Conservation (phyloP, 1,284 basidiomycete species). For the Papiliotrema nemorosa region DNA sequence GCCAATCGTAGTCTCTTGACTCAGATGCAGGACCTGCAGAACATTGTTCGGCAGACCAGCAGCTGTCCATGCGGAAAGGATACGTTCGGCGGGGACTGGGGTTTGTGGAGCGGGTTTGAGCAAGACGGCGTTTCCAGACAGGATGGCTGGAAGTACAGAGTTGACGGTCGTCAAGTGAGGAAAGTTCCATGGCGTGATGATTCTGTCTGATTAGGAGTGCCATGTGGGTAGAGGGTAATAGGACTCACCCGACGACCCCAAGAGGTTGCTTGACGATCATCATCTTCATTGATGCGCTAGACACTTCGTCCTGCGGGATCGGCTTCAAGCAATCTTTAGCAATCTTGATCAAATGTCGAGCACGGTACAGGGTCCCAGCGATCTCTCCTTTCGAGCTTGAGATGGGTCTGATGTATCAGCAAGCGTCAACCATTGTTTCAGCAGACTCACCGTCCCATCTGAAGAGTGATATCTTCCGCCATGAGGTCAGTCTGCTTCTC, state of each 20-base stretch:
- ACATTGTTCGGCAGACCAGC: conserved; percentile 75
- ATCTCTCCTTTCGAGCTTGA: conserved; percentile 74
- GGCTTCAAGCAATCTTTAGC: conserved; percentile 74
- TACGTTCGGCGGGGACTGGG: conserved; percentile 77
- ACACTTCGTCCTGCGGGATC: conserved; percentile 66
- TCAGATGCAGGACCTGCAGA: conserved; percentile 76
- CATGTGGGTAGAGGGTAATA: conserved; percentile 5
- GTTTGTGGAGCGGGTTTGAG: conserved; percentile 95
- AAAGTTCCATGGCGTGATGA: conserved; percentile 58
- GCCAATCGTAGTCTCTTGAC: conserved; percentile 60
- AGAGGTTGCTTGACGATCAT: conserved; percentile 78
- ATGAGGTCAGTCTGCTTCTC: conserved; percentile 65
- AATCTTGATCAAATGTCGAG: conserved; percentile 79
- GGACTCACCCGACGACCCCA: conserved; percentile 93
- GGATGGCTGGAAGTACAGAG: conserved; percentile 79
- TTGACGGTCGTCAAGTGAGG: conserved; percentile 88
- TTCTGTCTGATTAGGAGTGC: conserved; percentile 8
- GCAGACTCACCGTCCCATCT: conserved; percentile 68
- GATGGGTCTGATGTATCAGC: conserved; percentile 59
- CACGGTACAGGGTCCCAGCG: conserved; percentile 72
- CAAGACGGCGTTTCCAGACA: conserved; percentile 80
- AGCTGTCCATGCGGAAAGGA: conserved; percentile 62
- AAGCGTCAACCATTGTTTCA: background rate
- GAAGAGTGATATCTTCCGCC: conserved; percentile 67
- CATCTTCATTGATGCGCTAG: conserved; percentile 74